Percentiles rank a stretch among this genome's conserved stretches.
phyloP scores from a whole-genome alignment of 1,139 yeast genomes.

The Lizanozyma gosingica region DNA sequence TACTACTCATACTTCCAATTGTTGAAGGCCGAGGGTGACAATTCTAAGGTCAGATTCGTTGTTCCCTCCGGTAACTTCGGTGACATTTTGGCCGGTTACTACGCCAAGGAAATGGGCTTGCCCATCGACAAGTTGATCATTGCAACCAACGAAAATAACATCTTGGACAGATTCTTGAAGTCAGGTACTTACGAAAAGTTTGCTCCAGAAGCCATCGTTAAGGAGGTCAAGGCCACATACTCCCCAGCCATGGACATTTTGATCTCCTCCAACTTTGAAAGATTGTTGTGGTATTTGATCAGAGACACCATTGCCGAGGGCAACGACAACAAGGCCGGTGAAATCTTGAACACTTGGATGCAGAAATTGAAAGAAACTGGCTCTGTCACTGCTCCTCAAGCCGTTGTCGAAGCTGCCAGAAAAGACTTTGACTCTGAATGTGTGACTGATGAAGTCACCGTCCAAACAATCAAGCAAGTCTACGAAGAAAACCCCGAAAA shows the following conservation, averaged over 20 bases:
- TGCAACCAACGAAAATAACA: slow-evolving; percentile 94
- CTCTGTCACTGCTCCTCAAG: slow-evolving; percentile 59
- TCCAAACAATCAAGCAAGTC: slow-evolving; percentile 61
- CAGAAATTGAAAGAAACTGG: slow-evolving; percentile 65
- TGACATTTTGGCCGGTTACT: slow-evolving; percentile 93
- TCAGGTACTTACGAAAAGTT: slow-evolving; percentile 75
- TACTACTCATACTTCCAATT: slow-evolving; percentile 85
- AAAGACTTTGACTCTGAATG: slow-evolving; percentile 68
- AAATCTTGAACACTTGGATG: slow-evolving; percentile 70
- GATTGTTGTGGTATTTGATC: slow-evolving; percentile 89
- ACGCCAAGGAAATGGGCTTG: slow-evolving; percentile 90
- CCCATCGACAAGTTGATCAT: slow-evolving; percentile 81
- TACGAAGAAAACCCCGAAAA: slow-evolving; percentile 52
- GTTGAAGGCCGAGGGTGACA: slow-evolving; percentile 30
- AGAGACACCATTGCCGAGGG: slow-evolving; percentile 52
- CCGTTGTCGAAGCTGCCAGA: slow-evolving; percentile 59
- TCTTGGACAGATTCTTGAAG: slow-evolving; percentile 83
- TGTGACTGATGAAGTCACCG: slow-evolving; percentile 71
- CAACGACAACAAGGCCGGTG: slow-evolving; percentile 68
- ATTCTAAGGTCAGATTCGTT: slow-evolving; percentile 60
- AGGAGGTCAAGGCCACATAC: slow-evolving; percentile 74
- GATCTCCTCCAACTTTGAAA: slow-evolving; percentile 90
- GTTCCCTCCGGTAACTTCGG: slow-evolving; percentile 99
- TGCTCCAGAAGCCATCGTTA: slow-evolving; percentile 31
- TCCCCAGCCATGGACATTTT: slow-evolving; percentile 99